Evolutionary conservation across 2,329 filamentous ascomycete species (phyloP).

Genomic region (Penicillium decumbens): DNA sequence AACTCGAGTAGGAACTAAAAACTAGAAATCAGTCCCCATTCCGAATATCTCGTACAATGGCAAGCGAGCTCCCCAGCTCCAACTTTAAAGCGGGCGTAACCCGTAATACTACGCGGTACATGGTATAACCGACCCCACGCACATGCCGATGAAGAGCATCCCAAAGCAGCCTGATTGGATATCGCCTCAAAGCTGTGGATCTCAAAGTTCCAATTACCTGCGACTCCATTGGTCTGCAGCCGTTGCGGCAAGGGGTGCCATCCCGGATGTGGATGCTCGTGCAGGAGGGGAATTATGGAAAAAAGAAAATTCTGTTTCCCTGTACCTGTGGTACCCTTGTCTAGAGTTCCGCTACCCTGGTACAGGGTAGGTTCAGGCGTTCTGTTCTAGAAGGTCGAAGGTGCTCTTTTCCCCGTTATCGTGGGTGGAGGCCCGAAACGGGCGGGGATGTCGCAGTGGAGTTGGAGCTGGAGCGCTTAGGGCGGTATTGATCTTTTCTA

Average conservation of each 20-base stretch:
- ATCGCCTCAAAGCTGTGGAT: background rate
- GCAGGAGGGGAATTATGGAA: slow-evolving; percentile 14
- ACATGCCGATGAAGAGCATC: slow-evolving; percentile 22
- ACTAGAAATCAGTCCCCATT: background rate
- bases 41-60: background rate
- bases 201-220: slow-evolving; percentile 10
- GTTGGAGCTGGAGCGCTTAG: background rate
- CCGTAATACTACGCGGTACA: slow-evolving; percentile 3
- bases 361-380: background rate
- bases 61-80: background rate
- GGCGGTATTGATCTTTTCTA: background rate
- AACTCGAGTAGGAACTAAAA: background rate
- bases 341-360: background rate
- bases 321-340: background rate
- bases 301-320: background rate
- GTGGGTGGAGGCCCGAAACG: slow-evolving; percentile 8
- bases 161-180: slow-evolving; percentile 25
- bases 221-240: slow-evolving; percentile 13
- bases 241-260: slow-evolving; percentile 18
- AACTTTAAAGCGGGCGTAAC: background rate
- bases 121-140: slow-evolving; percentile 4
- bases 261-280: slow-evolving; percentile 20
- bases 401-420: background rate
- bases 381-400: background rate
- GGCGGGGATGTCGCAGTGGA: background rate